Conservation (phyloP, 2,329 filamentous ascomycete genomes). For the Falciphora oryzae region DNA sequence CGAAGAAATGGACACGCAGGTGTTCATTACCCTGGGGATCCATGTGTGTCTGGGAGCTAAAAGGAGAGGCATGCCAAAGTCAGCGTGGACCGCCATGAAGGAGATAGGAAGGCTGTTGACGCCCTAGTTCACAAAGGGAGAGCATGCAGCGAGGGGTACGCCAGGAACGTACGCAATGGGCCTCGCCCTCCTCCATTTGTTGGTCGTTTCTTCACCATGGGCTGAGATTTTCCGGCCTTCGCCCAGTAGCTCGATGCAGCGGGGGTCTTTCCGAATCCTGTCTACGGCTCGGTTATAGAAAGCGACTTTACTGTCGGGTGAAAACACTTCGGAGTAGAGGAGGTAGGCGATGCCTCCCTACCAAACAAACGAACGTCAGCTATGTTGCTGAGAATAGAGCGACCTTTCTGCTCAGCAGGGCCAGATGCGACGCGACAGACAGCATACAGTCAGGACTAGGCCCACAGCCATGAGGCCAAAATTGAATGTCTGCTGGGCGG, state of each 20-base stretch:
- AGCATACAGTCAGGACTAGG: constrained; percentile 63
- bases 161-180: constrained; percentile 48
- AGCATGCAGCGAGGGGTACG: too few species aligned
- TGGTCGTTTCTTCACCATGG: constrained; percentile 74
- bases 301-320: constrained; percentile 75
- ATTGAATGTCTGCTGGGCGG: constrained; percentile 89
- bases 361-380: background rate
- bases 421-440: background rate
- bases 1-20: constrained; percentile 78
- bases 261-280: constrained; percentile 65
- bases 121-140: too few species aligned
- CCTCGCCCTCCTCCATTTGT: constrained; percentile 69
- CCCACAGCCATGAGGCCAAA: constrained; percentile 72
- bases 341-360: constrained; percentile 73
- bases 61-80: background rate
- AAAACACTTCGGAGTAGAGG: constrained; percentile 77
- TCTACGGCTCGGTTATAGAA: constrained; percentile 86
- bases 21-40: constrained; percentile 75
- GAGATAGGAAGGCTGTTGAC: background rate
- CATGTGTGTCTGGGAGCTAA: constrained; percentile 58
- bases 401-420: background rate
- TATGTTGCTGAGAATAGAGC: background rate
- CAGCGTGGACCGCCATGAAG: constrained; percentile 14
- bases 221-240: constrained; percentile 70
- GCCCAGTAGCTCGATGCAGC: constrained; percentile 69